A percentile compares a stretch with the other conserved stretches of the same genome.
phyloP scores from a whole-genome alignment of 139 green algal genomes.

The Penium margaritaceum region DNA sequence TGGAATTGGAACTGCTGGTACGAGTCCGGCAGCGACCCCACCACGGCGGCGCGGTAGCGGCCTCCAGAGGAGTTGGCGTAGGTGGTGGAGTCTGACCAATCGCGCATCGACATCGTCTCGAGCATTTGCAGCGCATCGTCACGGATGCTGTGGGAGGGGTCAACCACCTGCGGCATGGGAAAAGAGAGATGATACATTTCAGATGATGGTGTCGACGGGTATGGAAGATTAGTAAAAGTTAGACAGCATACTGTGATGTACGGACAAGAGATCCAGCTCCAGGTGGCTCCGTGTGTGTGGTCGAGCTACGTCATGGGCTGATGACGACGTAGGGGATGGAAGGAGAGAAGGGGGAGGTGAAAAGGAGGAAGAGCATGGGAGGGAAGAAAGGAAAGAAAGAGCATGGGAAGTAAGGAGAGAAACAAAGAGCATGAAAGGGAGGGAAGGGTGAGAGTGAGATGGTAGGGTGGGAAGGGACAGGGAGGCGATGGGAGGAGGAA shows the following conservation, averaged over 20 bases:
- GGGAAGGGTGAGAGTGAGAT: background rate
- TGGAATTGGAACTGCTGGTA: constrained; percentile 78
- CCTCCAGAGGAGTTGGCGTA: background rate
- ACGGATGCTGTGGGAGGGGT: constrained; percentile 58
- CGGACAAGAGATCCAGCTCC: too few relatives aligned
- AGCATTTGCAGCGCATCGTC: constrained; percentile 78
- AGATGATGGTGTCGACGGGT: too few relatives aligned
- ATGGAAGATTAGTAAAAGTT: too few relatives aligned
- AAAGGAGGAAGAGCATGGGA: background rate
- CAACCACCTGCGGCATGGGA: constrained; percentile 34
- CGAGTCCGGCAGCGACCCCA: constrained; percentile 59
- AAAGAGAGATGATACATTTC: too few relatives aligned
- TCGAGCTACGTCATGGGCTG: too few relatives aligned
- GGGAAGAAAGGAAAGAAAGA: background rate
- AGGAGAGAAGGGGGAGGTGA: background rate
- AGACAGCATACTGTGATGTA: too few relatives aligned
- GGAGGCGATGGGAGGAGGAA: too few relatives aligned
- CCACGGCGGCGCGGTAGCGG: constrained; percentile 30
- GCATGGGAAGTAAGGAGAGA: background rate
- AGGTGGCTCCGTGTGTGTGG: too few relatives aligned
- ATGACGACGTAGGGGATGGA: too few relatives aligned
- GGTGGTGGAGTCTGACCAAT: constrained; percentile 28
- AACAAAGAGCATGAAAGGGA: background rate
- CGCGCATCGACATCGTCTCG: constrained; percentile 52
- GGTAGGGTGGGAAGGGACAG: too few relatives aligned